Base-by-base conservation (phyloP, 768 basidiomycete genomes). In the Naganishia friedmannii region DNA sequence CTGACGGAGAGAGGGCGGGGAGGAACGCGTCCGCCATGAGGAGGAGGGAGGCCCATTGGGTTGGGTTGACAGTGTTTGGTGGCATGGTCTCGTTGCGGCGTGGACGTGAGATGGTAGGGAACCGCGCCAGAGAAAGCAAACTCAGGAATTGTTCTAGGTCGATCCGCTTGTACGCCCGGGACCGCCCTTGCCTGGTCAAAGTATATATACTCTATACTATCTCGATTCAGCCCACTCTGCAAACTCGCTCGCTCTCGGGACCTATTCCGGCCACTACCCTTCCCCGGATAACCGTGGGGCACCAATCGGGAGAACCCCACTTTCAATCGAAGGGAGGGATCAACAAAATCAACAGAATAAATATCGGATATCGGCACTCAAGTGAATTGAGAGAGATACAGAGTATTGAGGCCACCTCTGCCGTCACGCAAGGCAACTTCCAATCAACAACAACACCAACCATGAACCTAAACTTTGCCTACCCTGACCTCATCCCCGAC, bases 21-120 rank as follows among this genome's bases (percentile, higher is more conserved):
- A 69, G 56, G 57, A 69, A 46, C 26, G 56, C 68, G 56, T 69
- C 68, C 28, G 57, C 68, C 45, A 69, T 69, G 57, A 58, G 29
- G 57, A 69, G n/a, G 42, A 69, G 57, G 19, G 45, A 48, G 39
- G 29, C 26, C 68, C 68, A 60, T 58, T 69, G 68, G 23, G 39
- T 42, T 6, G 56, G 42, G 21, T 42, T 60, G 29, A 69, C n/a
- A n/a, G 28, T 51, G 65, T 53, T 53, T 1, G 65, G 65, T 21
- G 56, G 29, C 37, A 39, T 31, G 6, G 21, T 32, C 6, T n/a
- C 8, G 65, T 37, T 37, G 28, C 8, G 57, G 58, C 21, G 2
- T 29, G 34, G 5, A 13, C 15, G 37, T 65, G 4, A 34, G 31
- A 3, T 58, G n/a, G 7, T 42, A 15, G 42, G 7, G 15, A 42